Conservation (phyloP, 2,329 filamentous ascomycete genomes). For the Neofusicoccum cordaticola region DNA sequence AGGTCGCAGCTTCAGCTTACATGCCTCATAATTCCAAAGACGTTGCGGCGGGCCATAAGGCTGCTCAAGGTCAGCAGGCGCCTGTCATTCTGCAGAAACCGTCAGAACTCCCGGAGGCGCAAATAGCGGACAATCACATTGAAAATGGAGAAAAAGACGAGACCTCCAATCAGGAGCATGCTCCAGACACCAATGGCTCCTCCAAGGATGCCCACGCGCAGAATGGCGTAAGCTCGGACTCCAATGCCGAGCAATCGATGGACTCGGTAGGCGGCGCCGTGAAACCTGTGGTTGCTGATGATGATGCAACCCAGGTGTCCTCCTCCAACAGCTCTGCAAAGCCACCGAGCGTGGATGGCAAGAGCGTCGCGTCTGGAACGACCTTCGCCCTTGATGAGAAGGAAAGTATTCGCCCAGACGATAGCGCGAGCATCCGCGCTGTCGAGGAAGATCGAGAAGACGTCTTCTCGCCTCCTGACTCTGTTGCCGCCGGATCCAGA, state of each 20-base stretch:
- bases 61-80: slow-evolving; percentile 26
- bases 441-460: slow-evolving; percentile 77
- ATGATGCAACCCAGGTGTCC: slow-evolving; percentile 46
- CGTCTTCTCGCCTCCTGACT: slow-evolving; percentile 71
- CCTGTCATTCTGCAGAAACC: slow-evolving; percentile 23
- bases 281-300: slow-evolving; percentile 33
- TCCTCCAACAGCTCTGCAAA: slow-evolving; percentile 68
- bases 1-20: slow-evolving; percentile 43
- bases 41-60: slow-evolving; percentile 24
- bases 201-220: slow-evolving; percentile 8
- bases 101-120: slow-evolving; percentile 7
- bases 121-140: background rate
- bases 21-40: slow-evolving; percentile 31
- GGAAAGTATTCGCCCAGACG: slow-evolving; percentile 88
- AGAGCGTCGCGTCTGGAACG: slow-evolving; percentile 89
- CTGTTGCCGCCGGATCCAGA: slow-evolving; percentile 71
- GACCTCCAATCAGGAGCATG: background rate
- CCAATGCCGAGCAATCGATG: background rate
- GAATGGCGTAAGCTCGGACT: slow-evolving; percentile 12
- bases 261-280: slow-evolving; percentile 4
- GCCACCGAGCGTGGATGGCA: slow-evolving; percentile 85
- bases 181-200: slow-evolving; percentile 9
- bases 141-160: slow-evolving; percentile 11
- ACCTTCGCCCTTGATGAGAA: slow-evolving; percentile 98
- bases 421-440: slow-evolving; percentile 89